Conservation (phyloP, 805 yeast genomes). For the Sugiyamaella americana region DNA sequence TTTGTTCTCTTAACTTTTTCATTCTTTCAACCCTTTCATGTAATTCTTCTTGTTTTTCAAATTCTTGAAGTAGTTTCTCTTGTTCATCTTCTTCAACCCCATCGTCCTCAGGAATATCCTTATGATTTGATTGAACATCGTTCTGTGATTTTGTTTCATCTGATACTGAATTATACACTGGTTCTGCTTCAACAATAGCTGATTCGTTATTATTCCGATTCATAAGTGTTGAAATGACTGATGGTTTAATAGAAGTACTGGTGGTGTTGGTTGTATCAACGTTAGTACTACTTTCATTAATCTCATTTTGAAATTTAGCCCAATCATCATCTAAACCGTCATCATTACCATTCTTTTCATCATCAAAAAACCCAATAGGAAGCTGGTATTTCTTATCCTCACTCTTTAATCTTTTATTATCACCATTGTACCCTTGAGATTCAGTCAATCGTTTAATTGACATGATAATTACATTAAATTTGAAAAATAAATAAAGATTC, state of each 20-base stretch:
- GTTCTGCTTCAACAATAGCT: slow-evolving; percentile 11
- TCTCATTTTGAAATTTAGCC: slow-evolving; percentile 14
- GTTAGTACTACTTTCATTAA: no score
- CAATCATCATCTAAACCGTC: slow-evolving; percentile 14
- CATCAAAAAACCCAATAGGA: not conserved
- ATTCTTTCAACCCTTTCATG: slow-evolving; percentile 7
- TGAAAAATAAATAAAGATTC: no score
- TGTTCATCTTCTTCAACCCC: slow-evolving; percentile 10
- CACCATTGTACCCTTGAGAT: not conserved
- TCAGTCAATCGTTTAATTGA: not conserved
- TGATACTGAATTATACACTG: slow-evolving; percentile 1
- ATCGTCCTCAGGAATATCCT: not conserved
- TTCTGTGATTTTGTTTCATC: no score
- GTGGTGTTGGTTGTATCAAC: no score
- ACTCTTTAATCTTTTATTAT: not conserved
- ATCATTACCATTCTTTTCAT: not conserved
- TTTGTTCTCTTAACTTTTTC: not conserved
- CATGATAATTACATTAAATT: no score
- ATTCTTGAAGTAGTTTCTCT: slow-evolving; percentile 9
- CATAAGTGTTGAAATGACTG: no score
- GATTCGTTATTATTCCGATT: not conserved
- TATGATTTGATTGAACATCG: no score
- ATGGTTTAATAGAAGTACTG: no score
- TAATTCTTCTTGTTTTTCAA: slow-evolving; percentile 13
- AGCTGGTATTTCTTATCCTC: not conserved